Evolutionary conservation across 2,329 filamentous ascomycete species (phyloP).

Genomic region (Fusarium sp.): DNA sequence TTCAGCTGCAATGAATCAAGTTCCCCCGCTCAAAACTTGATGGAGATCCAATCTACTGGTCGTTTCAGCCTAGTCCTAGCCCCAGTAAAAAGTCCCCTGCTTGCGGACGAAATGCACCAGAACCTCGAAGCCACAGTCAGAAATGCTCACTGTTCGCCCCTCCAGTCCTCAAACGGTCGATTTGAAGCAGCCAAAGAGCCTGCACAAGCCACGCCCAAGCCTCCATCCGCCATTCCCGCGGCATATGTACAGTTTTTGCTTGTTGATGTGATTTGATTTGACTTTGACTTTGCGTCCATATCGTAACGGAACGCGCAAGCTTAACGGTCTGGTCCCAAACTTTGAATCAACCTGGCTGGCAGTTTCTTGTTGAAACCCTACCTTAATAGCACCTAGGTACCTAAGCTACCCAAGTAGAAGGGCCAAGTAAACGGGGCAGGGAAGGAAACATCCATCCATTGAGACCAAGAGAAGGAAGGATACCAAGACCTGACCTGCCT

Average conservation of each 20-base stretch:
- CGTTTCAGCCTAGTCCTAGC: constrained; percentile 44
- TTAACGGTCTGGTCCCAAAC: constrained; percentile 33
- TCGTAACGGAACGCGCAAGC: constrained; percentile 9
- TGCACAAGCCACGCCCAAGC: constrained; percentile 34
- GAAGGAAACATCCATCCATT: constrained; percentile 9
- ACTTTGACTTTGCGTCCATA: constrained; percentile 1
- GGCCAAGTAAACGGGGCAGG: constrained; percentile 2
- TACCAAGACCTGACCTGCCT: constrained; percentile 16
- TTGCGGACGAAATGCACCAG: constrained; percentile 35
- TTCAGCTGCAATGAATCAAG: constrained; percentile 37
- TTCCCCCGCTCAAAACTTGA: constrained; percentile 27
- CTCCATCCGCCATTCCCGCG: constrained; percentile 28
- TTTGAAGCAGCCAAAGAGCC: neutral
- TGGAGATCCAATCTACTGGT: constrained; percentile 32
- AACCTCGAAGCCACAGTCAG: constrained; percentile 38
- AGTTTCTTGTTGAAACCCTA: constrained; percentile 34
- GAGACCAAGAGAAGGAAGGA: neutral
- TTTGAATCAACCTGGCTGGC: constrained; percentile 22
- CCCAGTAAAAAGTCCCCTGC: constrained; percentile 25
- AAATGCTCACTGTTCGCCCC: constrained; percentile 37
- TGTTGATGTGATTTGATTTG: constrained; percentile 7
- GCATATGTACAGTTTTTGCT: too few relatives aligned
- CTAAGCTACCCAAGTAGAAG: neutral
- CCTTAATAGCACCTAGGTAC: neutral
- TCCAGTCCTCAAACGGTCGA: neutral